Conservation (phyloP, 129 eudicot species). For the Flaveria linearis region DNA sequence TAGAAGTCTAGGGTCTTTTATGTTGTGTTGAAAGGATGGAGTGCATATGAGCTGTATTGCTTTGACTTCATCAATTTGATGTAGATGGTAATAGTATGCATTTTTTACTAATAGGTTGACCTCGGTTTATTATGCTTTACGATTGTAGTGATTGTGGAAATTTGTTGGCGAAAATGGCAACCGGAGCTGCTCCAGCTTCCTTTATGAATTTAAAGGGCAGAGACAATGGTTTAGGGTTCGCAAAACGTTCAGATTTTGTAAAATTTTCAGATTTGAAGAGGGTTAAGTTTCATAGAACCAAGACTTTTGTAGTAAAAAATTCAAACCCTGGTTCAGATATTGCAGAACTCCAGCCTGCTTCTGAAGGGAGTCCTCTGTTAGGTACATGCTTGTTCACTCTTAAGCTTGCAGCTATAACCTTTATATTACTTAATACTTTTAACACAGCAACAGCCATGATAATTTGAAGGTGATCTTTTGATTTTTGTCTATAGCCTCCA, state of each 20-base stretch:
- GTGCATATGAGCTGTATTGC: neutral
- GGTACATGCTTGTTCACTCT: slow-evolving; percentile 48
- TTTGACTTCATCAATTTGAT: slow-evolving; percentile 3
- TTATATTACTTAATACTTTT: neutral
- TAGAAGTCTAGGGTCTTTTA: neutral
- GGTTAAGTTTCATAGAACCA: slow-evolving; percentile 62
- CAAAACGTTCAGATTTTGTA: slow-evolving; percentile 54
- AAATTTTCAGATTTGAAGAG: slow-evolving; percentile 65
- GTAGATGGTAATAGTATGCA: slow-evolving; percentile 14
- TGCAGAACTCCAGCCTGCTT: slow-evolving; percentile 83
- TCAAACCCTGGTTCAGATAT: slow-evolving; percentile 72
- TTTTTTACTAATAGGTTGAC: neutral
- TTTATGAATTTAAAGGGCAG: slow-evolving; percentile 52
- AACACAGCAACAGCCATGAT: neutral
- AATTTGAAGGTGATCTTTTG: neutral
- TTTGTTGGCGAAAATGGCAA: slow-evolving; percentile 59
- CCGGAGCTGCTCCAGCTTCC: slow-evolving; percentile 72
- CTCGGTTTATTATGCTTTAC: slow-evolving; percentile 29
- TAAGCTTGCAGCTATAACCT: slow-evolving; percentile 16
- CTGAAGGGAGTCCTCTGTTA: slow-evolving; percentile 87
- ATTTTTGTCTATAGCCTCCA: neutral
- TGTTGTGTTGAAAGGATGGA: neutral
- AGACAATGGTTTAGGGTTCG: slow-evolving; percentile 54
- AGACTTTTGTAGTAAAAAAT: slow-evolving; percentile 53
- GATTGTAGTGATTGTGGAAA: slow-evolving; percentile 43